Percentiles rank a stretch among this genome's conserved stretches.
Evolutionary conservation across 2,329 filamentous ascomycete species (phyloP).

Genomic region (Diatrype stigma): DNA sequence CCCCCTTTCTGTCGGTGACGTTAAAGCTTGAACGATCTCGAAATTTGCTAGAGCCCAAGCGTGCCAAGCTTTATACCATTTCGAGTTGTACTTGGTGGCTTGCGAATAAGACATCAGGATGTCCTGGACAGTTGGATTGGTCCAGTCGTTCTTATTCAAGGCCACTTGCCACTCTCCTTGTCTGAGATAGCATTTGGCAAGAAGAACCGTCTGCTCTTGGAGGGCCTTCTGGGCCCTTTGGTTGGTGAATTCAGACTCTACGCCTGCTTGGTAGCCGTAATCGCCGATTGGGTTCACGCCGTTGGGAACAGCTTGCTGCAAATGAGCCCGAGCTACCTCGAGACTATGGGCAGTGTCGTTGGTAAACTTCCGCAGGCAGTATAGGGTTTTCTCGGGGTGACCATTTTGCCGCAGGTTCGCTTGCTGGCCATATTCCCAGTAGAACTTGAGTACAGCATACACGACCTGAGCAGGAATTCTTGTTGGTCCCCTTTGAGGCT

Average conservation of each 20-base stretch:
- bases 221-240: constrained; percentile 49
- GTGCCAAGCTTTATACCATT: constrained; percentile 99
- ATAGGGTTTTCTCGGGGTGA: constrained; percentile 51
- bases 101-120: constrained; percentile 87
- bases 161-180: constrained; percentile 94
- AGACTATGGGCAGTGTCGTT: constrained; percentile 52
- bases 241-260: constrained; percentile 42
- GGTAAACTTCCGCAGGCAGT: constrained; percentile 58
- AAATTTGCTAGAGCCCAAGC: constrained; percentile 98
- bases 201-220: constrained; percentile 62
- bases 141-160: constrained; percentile 84
- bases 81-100: constrained; percentile 88
- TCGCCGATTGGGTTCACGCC: constrained; percentile 43
- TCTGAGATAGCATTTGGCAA: constrained; percentile 93
- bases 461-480: constrained; percentile 72
- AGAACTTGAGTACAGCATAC: constrained; percentile 95
- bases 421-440: constrained; percentile 82
- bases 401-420: constrained; percentile 36
- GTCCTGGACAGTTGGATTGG: constrained; percentile 77
- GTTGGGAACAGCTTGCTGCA: constrained; percentile 41
- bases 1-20: constrained; percentile 58
- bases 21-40: constrained; percentile 85
- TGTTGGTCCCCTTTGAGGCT: constrained; percentile 32
- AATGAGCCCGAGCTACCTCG: constrained; percentile 44
- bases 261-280: constrained; percentile 46